Percentiles rank a stretch among this genome's conserved stretches.
Conservation (phyloP, 192 early-diverging fungal species). For the Coemansia sp. region DNA sequence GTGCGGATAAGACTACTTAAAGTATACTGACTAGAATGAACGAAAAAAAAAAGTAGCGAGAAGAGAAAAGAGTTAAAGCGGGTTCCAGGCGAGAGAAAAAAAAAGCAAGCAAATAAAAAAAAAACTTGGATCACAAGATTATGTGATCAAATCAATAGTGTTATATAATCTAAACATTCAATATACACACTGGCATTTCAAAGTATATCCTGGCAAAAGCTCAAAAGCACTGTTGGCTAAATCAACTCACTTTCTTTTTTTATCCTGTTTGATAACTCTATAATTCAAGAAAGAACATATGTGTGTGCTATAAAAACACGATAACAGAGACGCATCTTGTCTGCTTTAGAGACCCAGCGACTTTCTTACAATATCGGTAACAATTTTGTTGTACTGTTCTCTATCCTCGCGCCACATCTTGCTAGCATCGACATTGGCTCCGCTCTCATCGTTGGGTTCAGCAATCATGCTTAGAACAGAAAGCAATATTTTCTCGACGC, state of each 20-base stretch:
- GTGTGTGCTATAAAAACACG: no score
- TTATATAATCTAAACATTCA: no score
- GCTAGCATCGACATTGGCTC: constrained; percentile 97
- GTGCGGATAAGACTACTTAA: neutral
- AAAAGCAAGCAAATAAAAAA: constrained; percentile 12
- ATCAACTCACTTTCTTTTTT: no score
- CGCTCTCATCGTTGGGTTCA: constrained; percentile 98
- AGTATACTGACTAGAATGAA: constrained; percentile 1
- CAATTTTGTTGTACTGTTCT: constrained; percentile 77
- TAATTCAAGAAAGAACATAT: no score
- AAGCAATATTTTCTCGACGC: constrained; percentile 96
- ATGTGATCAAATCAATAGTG: neutral
- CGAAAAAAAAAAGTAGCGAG: neutral
- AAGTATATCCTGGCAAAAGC: no score
- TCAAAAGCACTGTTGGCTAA: no score
- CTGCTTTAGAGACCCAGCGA: constrained; percentile 73
- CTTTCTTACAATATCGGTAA: constrained; percentile 70
- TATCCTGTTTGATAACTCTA: no score
- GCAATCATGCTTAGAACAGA: constrained; percentile 95
- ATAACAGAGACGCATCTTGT: no score
- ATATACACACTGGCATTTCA: no score
- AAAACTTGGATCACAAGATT: neutral
- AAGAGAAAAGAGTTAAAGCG: neutral
- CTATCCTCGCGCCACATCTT: constrained; percentile 93
- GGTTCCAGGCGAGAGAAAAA: neutral